Percentiles rank a stretch among this genome's conserved stretches.
These are phyloP conservation scores for Entomophthora muscae DNA, from an alignment of 371 early-diverging fungal genomes.

Conservation along the genomic window DNA sequence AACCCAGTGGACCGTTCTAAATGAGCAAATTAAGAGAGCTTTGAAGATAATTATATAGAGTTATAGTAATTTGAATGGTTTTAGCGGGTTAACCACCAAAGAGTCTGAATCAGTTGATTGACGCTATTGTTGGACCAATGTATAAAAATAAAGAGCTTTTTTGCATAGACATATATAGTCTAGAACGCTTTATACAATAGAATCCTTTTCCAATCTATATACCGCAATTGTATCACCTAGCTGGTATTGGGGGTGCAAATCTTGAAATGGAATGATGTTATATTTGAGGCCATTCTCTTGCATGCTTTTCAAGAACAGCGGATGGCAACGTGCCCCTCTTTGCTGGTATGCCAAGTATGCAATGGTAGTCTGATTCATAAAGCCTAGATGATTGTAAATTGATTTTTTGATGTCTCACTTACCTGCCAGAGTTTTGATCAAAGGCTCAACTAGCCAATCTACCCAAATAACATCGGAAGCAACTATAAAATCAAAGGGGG, in stretches of 20 bases:
- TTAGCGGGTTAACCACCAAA: too few species aligned
- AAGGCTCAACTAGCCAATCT: slow-evolving; percentile 19
- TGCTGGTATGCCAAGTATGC: neutral
- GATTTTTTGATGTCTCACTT: slow-evolving; percentile 39
- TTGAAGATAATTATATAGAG: too few species aligned
- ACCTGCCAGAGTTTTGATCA: slow-evolving; percentile 18
- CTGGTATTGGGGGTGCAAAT: neutral
- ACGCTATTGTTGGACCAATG: too few species aligned
- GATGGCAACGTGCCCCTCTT: neutral
- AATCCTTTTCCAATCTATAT: neutral
- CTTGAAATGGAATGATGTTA: neutral
- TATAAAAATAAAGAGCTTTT: too few species aligned
- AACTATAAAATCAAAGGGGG: slow-evolving; percentile 18
- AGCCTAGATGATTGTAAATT: too few species aligned
- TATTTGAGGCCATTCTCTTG: neutral
- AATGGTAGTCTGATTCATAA: neutral
- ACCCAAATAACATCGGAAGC: slow-evolving; percentile 32
- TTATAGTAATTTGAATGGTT: too few species aligned
- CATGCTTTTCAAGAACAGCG: neutral
- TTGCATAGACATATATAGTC: too few species aligned
- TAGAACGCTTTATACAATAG: too few species aligned
- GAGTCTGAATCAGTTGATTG: too few species aligned
- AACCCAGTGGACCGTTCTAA: too few species aligned
- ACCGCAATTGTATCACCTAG: neutral
- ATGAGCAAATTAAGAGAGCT: too few species aligned